A percentile compares a stretch with the other conserved stretches of the same genome.
Evolutionary conservation across 495 filamentous ascomycete genomes (phyloP).

Genomic region (Jackrogersella multiformis): DNA sequence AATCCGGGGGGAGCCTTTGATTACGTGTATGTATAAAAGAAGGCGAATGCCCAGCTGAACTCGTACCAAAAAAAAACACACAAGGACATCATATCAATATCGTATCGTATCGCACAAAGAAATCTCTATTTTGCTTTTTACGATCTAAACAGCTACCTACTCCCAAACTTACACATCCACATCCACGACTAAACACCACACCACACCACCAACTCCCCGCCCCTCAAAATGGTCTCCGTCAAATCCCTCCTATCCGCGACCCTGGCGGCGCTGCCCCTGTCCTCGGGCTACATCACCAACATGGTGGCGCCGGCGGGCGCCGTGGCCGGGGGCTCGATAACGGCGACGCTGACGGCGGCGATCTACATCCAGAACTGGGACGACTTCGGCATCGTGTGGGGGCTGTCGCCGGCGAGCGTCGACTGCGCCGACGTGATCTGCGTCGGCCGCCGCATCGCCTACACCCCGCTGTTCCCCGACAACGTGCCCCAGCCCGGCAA

Average conservation of each 20-base stretch:
- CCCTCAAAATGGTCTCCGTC: constrained; percentile 37
- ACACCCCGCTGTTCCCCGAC: constrained; percentile 42
- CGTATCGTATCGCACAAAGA: constrained; percentile 21
- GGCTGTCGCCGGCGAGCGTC: constrained; percentile 14
- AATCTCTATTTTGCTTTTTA: background rate
- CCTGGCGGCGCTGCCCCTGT: constrained; percentile 18
- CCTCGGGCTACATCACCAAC: constrained; percentile 28
- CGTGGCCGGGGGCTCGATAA: constrained; percentile 25
- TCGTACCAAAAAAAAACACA: background rate
- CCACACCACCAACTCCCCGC: background rate
- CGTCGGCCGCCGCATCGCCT: constrained; percentile 38
- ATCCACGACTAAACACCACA: background rate
- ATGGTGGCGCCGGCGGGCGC: constrained; percentile 18
- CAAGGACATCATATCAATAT: no score
- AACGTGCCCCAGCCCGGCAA: constrained; percentile 34
- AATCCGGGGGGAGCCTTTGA: background rate
- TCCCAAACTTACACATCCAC: background rate
- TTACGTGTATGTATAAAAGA: constrained; percentile 11
- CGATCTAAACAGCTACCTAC: background rate
- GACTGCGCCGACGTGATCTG: constrained; percentile 32
- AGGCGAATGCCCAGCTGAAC: background rate
- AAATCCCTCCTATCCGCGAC: constrained; percentile 35
- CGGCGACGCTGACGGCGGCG: constrained; percentile 25
- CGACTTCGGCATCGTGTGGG: constrained; percentile 47
- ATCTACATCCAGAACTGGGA: constrained; percentile 49